Conservation (phyloP, 768 basidiomycete genomes). For the Phlegmacium glaucopus region DNA sequence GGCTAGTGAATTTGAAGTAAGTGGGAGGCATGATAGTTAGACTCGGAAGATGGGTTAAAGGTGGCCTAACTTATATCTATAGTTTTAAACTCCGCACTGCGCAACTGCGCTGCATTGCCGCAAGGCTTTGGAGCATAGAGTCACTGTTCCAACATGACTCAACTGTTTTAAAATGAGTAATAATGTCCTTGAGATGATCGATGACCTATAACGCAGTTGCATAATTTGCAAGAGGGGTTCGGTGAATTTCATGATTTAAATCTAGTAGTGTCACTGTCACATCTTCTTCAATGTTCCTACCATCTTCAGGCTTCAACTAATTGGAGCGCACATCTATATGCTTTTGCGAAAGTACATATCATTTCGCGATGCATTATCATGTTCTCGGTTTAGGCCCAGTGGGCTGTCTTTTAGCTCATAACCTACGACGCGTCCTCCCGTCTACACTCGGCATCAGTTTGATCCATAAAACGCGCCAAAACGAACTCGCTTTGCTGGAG, state of each 20-base stretch:
- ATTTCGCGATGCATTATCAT: conserved; percentile 72
- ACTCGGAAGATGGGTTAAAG: conserved; percentile 5
- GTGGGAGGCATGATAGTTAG: conserved; percentile 41
- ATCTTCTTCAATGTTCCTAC: no score
- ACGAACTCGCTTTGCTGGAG: conserved; percentile 27
- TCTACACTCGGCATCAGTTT: conserved; percentile 56
- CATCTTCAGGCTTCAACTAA: no score
- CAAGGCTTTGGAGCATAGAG: no score
- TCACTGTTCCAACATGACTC: no score
- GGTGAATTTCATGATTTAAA: no score
- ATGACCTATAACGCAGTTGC: no score
- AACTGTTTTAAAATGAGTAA: no score
- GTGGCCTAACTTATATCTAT: conserved; percentile 9
- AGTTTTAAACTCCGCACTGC: conserved; percentile 43
- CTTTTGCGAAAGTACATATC: no score
- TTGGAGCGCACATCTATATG: no score
- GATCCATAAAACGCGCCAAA: conserved; percentile 57
- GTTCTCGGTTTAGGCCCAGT: conserved; percentile 80
- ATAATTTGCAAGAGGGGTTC: no score
- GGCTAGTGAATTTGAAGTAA: conserved; percentile 65
- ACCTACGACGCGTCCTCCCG: conserved; percentile 64
- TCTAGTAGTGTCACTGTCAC: no score
- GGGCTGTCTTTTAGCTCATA: conserved; percentile 77
- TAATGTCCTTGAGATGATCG: no score
- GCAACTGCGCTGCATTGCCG: conserved; percentile 13